phyloP scores from a whole-genome alignment of 495 filamentous ascomycete genomes.

The Mytilinidion resinicola region DNA sequence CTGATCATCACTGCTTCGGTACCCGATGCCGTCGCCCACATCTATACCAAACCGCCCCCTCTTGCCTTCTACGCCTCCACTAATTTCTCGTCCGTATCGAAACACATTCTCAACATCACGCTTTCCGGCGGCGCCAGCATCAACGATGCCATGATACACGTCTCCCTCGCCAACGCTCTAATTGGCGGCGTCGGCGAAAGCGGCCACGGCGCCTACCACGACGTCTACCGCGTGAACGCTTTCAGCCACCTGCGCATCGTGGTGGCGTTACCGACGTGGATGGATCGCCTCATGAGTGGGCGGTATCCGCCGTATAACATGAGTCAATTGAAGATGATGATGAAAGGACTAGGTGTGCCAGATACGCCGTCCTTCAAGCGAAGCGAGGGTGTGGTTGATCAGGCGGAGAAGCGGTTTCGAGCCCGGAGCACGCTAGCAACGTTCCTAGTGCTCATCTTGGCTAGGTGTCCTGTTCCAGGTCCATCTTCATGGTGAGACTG shows the following conservation, averaged over 20 bases:
- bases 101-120: neutral
- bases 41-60: neutral
- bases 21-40: neutral
- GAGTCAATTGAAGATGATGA: conserved; percentile 4
- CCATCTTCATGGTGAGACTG: too few species aligned
- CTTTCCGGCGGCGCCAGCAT: conserved; percentile 23
- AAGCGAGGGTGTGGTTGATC: conserved; percentile 15
- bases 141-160: conserved; percentile 17
- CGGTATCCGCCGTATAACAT: neutral
- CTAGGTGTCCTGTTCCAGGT: too few species aligned
- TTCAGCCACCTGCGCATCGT: conserved; percentile 22
- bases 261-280: conserved; percentile 10
- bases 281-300: conserved; percentile 7
- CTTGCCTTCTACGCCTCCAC: conserved; percentile 1
- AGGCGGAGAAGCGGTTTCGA: neutral
- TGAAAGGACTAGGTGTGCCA: neutral
- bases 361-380: conserved; percentile 14
- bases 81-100: neutral
- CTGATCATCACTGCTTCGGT: neutral
- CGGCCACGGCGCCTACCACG: conserved; percentile 21
- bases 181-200: conserved; percentile 25
- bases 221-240: conserved; percentile 26
- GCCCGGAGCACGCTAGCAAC: too few species aligned
- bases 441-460: too few species aligned
- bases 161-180: conserved; percentile 12